These are phyloP conservation scores for Hyaloperonospora arabidopsidis DNA, from an alignment of 352 stramenopile genomes.

Conservation along the genomic window DNA sequence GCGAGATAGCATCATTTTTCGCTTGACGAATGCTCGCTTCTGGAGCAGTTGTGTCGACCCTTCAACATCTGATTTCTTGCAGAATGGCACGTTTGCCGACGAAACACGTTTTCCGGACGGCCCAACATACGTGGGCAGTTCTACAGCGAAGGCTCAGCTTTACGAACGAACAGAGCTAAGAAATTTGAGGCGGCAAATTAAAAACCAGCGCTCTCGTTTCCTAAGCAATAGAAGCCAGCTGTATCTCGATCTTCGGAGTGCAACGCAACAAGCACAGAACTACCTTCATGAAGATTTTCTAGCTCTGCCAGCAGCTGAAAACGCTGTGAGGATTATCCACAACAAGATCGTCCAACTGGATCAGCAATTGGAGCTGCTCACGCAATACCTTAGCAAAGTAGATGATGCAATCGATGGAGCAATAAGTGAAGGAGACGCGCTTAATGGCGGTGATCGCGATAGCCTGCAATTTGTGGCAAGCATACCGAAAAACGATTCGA, in stretches of 20 bases:
- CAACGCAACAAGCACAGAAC: constrained; percentile 74
- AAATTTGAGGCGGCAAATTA: constrained; percentile 67
- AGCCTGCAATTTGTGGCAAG: constrained; percentile 50
- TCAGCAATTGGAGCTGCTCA: constrained; percentile 59
- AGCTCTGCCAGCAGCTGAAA: constrained; percentile 58
- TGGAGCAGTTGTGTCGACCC: constrained; percentile 64
- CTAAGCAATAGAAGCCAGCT: constrained; percentile 76
- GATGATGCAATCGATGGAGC: constrained; percentile 61
- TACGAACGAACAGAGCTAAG: constrained; percentile 52
- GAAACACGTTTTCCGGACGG: constrained; percentile 41
- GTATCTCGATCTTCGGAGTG: constrained; percentile 74
- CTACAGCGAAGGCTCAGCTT: constrained; percentile 49
- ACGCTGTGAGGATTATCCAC: constrained; percentile 77
- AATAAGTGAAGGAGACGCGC: constrained; percentile 48
- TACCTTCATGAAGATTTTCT: constrained; percentile 81
- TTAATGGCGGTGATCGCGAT: constrained; percentile 39
- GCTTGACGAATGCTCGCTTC: constrained; percentile 62
- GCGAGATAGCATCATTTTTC: constrained; percentile 60
- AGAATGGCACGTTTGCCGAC: constrained; percentile 62
- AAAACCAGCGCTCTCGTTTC: constrained; percentile 76
- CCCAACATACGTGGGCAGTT: constrained; percentile 31
- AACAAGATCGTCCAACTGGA: constrained; percentile 74
- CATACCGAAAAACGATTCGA: constrained; percentile 22
- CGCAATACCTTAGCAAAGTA: constrained; percentile 59
- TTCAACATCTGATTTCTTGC: constrained; percentile 62